Evolutionary conservation across 1,284 basidiomycete genomes (phyloP).

Genomic region (Exobasidium cylindrosporum): DNA sequence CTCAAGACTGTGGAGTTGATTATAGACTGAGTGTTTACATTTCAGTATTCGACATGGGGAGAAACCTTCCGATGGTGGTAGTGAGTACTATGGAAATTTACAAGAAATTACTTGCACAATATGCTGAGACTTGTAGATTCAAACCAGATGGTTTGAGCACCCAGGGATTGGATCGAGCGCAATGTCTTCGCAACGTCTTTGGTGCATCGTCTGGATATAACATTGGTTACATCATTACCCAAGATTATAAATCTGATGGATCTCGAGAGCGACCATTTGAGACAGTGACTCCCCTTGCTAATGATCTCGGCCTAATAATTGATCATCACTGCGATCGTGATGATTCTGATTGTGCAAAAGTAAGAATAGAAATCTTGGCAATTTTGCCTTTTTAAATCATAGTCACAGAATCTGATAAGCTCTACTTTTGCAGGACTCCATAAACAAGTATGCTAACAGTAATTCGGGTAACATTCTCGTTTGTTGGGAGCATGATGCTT

Average conservation of each 20-base stretch:
- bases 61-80: slow-evolving; percentile 32
- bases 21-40: too few relatives aligned
- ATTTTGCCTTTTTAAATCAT: background rate
- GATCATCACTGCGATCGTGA: slow-evolving; percentile 51
- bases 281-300: slow-evolving; percentile 52
- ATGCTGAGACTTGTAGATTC: slow-evolving; percentile 1
- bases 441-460: slow-evolving; percentile 34
- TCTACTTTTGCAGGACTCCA: slow-evolving; percentile 14
- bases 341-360: slow-evolving; percentile 44
- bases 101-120: too few relatives aligned
- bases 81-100: too few relatives aligned
- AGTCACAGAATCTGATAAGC: background rate
- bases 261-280: slow-evolving; percentile 45
- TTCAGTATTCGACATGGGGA: slow-evolving; percentile 53
- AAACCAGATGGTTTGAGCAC: slow-evolving; percentile 22
- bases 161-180: slow-evolving; percentile 19
- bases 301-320: slow-evolving; percentile 45
- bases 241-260: slow-evolving; percentile 35
- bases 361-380: background rate
- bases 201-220: slow-evolving; percentile 19
- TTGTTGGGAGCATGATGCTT: slow-evolving; percentile 36
- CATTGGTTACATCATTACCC: slow-evolving; percentile 37
- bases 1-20: too few relatives aligned
- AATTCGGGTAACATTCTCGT: slow-evolving; percentile 23
- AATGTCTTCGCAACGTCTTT: slow-evolving; percentile 32